Evolutionary conservation across 225 moss, liverwort and hornwort genomes (phyloP).

Genomic region (Climacium dendroides): DNA sequence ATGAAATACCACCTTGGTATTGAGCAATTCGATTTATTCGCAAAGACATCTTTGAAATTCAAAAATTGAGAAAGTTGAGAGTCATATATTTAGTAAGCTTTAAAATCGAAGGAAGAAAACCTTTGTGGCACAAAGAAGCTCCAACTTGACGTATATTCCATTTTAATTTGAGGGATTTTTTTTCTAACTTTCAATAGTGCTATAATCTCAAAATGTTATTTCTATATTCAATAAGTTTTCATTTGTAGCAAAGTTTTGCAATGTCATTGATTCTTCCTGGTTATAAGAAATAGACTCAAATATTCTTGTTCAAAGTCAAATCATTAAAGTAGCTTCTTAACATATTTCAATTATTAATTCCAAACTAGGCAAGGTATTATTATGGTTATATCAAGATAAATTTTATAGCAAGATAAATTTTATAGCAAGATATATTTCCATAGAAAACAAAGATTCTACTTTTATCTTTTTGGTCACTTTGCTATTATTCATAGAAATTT

Average conservation of each 20-base stretch:
- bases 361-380: neutral
- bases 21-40: neutral
- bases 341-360: no score
- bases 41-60: neutral
- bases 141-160: neutral
- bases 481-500: no score
- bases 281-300: neutral
- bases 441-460: rapidly evolving
- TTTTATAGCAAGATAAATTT: neutral
- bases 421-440: no score
- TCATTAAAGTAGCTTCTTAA: no score
- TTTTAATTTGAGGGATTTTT: no score
- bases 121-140: neutral
- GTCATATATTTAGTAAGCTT: neutral
- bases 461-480: no score
- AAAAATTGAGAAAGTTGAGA: neutral
- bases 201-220: no score
- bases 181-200: neutral
- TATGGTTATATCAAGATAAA: no score
- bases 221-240: neutral
- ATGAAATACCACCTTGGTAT: slow-evolving; percentile 69
- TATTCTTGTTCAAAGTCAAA: neutral
- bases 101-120: neutral
- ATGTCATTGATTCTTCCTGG: neutral
- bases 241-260: neutral